Evolutionary conservation across 2,329 filamentous ascomycete genomes (phyloP), one percentile per base, ranked within the genome.

Genomic region (Sclerotinia spermophila): DNA sequence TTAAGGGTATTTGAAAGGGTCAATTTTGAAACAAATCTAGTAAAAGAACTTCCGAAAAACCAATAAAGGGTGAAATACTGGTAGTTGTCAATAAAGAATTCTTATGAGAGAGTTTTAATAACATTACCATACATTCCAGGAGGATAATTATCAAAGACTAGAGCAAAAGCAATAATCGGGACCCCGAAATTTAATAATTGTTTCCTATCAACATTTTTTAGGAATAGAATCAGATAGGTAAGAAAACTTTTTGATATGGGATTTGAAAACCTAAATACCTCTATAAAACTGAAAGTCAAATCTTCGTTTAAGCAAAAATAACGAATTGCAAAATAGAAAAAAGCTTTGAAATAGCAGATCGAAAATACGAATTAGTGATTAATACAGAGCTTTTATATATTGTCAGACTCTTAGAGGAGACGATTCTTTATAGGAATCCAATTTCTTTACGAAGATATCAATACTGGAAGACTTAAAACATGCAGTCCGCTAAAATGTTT

Each of bases 71-170:
- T 71, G 24, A 67, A 73, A 73, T 33, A 8, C 17, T 60, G 24
- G 53, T 21, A 42, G 51, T 13, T 35, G 21, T 27, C 7, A 45
- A 13, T 40, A 17, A 38, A 24, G 1, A 13, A 3, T 33, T 76
- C 71, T 71, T 2, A 24, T 3, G 4, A 53, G 6, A 15, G n/a
- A 30, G n/a, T 53, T 53, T 13, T 15, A 4, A 30, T 53, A 30
- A 30, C n/a, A 76, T 74, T 40, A 68, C 64, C 15, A 71, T 67
- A 0, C 51, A 53, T 53, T 53, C 51, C 51, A 53, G 51, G n/a
- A 53, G 73, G 72, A 53, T 73, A 77, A 33, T 71, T 74, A 69
- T 77, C 73, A 53, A 76, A 70, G 2, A 74, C 30, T 27, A 77
- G 56, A 8, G 64, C 62, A 27, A 71, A 76, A 15, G 72, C 71